Evolutionary conservation across 805 yeast genomes (phyloP).

Genomic region (Clavispora fructus): DNA sequence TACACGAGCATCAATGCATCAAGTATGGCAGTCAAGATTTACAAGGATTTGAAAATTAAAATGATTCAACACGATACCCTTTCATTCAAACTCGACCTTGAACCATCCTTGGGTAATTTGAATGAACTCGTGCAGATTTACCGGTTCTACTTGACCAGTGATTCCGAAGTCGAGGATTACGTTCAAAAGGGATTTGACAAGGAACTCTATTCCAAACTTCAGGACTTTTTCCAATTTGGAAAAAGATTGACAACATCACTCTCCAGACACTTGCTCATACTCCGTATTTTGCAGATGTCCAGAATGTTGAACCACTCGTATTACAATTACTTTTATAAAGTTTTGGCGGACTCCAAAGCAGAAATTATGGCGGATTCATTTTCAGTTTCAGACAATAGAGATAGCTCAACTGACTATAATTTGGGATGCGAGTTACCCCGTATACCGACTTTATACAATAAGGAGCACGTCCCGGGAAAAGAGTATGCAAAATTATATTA

Average conservation of each 20-base stretch:
- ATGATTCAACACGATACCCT: slow-evolving; percentile 73
- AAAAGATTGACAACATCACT: slow-evolving; percentile 47
- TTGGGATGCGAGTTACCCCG: slow-evolving; percentile 35
- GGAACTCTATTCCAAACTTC: slow-evolving; percentile 59
- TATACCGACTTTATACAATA: slow-evolving; percentile 10
- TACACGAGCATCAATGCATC: slow-evolving; percentile 56
- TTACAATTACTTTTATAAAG: slow-evolving; percentile 20
- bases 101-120: slow-evolving; percentile 40
- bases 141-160: slow-evolving; percentile 51
- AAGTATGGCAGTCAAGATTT: slow-evolving; percentile 46
- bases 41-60: slow-evolving; percentile 54
- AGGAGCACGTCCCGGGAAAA: slow-evolving; percentile 10
- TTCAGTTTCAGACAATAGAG: slow-evolving; percentile 52
- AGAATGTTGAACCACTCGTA: slow-evolving; percentile 29
- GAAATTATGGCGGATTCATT: slow-evolving; percentile 10
- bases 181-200: slow-evolving; percentile 51
- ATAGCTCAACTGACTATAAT: slow-evolving; percentile 49
- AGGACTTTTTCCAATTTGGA: slow-evolving; percentile 61
- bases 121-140: slow-evolving; percentile 27
- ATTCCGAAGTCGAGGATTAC: slow-evolving; percentile 45
- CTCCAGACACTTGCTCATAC: slow-evolving; percentile 32
- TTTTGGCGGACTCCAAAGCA: slow-evolving; percentile 12
- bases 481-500: slow-evolving; percentile 32
- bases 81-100: slow-evolving; percentile 44
- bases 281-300: slow-evolving; percentile 28